Evolutionary conservation across 2,329 filamentous ascomycete species (phyloP), one percentile per base, ranked within the genome.

Genomic region (Beauveria bassiana): DNA sequence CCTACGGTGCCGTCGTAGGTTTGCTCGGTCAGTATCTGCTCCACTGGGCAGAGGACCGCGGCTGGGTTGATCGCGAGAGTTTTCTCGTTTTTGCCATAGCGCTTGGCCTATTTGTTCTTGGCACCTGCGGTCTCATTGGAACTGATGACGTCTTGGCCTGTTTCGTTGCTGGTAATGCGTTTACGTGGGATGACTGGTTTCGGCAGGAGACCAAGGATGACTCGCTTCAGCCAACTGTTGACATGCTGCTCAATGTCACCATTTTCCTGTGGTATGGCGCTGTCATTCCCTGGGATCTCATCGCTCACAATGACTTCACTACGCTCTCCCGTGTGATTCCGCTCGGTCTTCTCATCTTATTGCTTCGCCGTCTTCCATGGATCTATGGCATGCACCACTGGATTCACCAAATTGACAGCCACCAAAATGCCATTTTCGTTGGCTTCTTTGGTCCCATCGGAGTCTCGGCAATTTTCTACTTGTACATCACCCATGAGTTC

Each of bases 181-280:
- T 97, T 67, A 96, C 91, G 0, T 93, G 91, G 86, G 92, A 96
- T 71, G 91, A 96, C 74, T 96, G 91, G 91, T 97, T 96, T 74
- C 88, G 93, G 0, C 78, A 93, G 1, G 90, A 96, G 72, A 97
- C 93, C 0, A 78, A 88, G 67, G 93, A 96, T 67, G 93, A 97
- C 69, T 93, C 90, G 2, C 81, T 97, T n/a, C 92, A 97, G 71
- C 92, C 92, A 0, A 96, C 92, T 0, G 89, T 97, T 51, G 92
- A 97, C 72, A 96, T 96, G 91, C 80, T 97, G 2, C 86, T 97
- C 62, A 97, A 97, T 70, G 85, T 96, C 3, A 80, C 87, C 20
- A 83, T 97, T 45, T 97, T 97, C 72, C 85, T 96, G 74, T 97
- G 91, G 92, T 93, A 90, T 68, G 92, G 92, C 3, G 90, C 91